These are phyloP conservation scores for Buddleja alternifolia DNA, from an alignment of 257 asterid genomes.

Conservation along the genomic window DNA sequence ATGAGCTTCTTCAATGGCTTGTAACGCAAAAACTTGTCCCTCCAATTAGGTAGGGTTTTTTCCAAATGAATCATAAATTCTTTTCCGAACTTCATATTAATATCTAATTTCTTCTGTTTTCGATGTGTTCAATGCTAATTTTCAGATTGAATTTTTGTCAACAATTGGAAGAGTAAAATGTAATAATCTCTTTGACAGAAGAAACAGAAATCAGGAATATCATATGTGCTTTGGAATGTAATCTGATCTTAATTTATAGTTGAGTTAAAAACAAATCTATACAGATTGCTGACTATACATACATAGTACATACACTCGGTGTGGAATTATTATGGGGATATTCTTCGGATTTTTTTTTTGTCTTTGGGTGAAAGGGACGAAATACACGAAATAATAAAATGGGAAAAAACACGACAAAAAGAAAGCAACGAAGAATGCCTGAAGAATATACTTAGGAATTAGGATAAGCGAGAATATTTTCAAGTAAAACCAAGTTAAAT, in stretches of 20 bases:
- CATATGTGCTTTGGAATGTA: constrained; percentile 32
- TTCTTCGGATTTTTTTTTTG: constrained; percentile 4
- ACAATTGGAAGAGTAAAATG: too few species aligned
- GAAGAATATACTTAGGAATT: too few species aligned
- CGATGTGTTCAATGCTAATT: background rate
- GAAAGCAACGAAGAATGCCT: too few species aligned
- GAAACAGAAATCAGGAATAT: background rate
- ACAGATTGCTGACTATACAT: background rate
- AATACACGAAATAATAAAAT: background rate
- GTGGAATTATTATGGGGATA: constrained; percentile 17
- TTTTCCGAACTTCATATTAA: constrained; percentile 81
- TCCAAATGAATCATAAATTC: constrained; percentile 70
- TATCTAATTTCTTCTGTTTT: background rate
- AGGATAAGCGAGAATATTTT: too few species aligned
- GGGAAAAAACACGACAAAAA: too few species aligned
- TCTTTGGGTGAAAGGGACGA: constrained; percentile 18
- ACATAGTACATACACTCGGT: background rate
- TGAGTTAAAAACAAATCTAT: background rate
- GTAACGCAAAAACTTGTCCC: constrained; percentile 82
- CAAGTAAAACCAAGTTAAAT: too few species aligned
- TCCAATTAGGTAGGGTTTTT: constrained; percentile 93
- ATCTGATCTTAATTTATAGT: constrained; percentile 22
- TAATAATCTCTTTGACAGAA: too few species aligned
- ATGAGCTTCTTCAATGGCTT: constrained; percentile 86
- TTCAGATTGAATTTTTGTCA: background rate